These are phyloP conservation scores for Colletotrichum tabaci DNA, from an alignment of 2,329 filamentous ascomycete species.

Conservation along the genomic window DNA sequence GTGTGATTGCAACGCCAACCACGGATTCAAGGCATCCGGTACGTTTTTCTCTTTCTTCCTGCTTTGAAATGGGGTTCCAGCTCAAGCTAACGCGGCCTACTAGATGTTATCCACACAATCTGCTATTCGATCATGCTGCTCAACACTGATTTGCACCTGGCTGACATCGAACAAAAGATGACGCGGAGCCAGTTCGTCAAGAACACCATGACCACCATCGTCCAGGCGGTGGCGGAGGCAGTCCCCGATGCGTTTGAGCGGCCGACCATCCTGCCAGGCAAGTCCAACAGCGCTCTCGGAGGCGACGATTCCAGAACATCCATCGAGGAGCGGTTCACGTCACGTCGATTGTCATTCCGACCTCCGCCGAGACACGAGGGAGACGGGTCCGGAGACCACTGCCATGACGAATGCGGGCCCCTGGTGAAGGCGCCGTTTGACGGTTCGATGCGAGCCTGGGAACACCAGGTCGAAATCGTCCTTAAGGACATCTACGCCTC, in stretches of 20 bases:
- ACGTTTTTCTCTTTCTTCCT: conserved; percentile 52
- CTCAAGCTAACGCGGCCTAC: conserved; percentile 49
- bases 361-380: conserved; percentile 62
- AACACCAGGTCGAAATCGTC: conserved; percentile 89
- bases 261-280: conserved; percentile 68
- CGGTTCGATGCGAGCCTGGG: conserved; percentile 85
- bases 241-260: conserved; percentile 76
- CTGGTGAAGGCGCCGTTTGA: conserved; percentile 84
- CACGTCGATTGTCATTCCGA: conserved; percentile 65
- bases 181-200: conserved; percentile 94
- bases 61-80: background rate
- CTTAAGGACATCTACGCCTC: conserved; percentile 93
- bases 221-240: conserved; percentile 81
- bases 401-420: conserved; percentile 75
- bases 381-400: conserved; percentile 50
- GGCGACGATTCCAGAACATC: conserved; percentile 53
- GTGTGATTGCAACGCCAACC: conserved; percentile 92
- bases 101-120: conserved; percentile 96
- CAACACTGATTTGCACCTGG: conserved; percentile 95
- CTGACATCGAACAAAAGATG: conserved; percentile 97
- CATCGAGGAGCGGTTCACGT: conserved; percentile 54
- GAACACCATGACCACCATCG: conserved; percentile 94
- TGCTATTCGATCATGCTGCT: conserved; percentile 96
- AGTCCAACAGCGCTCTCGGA: conserved; percentile 43
- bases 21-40: conserved; percentile 93